Base-by-base conservation (phyloP, 2,329 filamentous ascomycete species). In the Phialophora macrospora region DNA sequence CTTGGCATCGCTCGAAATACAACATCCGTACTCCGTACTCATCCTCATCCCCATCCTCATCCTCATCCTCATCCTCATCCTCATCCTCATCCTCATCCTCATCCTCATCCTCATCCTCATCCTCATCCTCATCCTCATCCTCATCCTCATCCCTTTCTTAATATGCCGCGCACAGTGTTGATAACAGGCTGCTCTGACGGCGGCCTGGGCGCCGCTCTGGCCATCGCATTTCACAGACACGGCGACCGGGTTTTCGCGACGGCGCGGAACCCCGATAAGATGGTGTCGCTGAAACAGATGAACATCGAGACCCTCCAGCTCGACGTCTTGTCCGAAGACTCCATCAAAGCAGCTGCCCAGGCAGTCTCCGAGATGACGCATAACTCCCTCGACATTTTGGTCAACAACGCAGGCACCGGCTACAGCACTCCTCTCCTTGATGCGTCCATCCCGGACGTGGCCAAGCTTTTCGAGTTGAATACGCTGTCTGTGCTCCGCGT, bases 381-480 rank as follows among this genome's bases (percentile, higher is more conserved):
- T 20, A 46, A 38, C 75, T 70, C 73, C 20, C 72, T 83, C 58
- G 79, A 82, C 72, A 73, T 81, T 11, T 70, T 83, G 54, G 74
- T 83, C 54, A 82, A 83, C 67, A 82, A 82, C 73, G 80, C 80
- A 6, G 81, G 81, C 14, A 77, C 74, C 12, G 60, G 49, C 48
- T 60, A 63, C 24, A 55, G 67, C 7, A 73, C 72, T 64, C 73
- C 75, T 17, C 60, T 76, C 1, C 59, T 73, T 11, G 76, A 78
- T 61, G 49, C 66, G 17, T 63, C 70, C 30, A 60, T 77, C 26
- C 64, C 68, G 0, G 65, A 75, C 7, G 75, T 75, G 9, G 77
- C 74, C 51, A 63, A 62, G 11, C 32, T 80, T 3, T 81, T 77
- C 60, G 78, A 82, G 22, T 70, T 78, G 14, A 83, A 83, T 66